A percentile compares a stretch with the other conserved stretches of the same genome.
These are phyloP conservation scores for Ensete ventricosum DNA, from an alignment of 176 grass and related monocot species.

Conservation along the genomic window DNA sequence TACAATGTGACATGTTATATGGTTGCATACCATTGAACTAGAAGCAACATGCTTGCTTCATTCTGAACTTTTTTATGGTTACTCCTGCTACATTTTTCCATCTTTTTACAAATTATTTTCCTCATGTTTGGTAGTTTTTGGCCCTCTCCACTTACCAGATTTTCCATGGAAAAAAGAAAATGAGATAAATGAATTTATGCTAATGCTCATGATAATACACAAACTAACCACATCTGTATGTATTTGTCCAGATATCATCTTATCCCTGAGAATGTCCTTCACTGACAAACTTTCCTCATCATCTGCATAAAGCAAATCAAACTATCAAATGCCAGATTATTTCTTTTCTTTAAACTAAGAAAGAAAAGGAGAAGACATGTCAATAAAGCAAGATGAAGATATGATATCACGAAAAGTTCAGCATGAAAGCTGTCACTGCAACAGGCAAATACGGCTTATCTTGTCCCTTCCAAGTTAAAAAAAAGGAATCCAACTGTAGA, in stretches of 20 bases:
- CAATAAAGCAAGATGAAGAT: not conserved
- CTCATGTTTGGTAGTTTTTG: not conserved
- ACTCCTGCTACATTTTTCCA: not conserved
- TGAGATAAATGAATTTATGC: not conserved
- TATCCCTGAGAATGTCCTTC: constrained; percentile 13
- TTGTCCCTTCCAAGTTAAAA: not conserved
- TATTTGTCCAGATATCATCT: constrained; percentile 11
- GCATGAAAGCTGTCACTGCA: not conserved
- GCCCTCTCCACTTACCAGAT: not conserved
- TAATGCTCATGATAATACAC: not conserved
- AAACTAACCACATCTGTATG: constrained; percentile 24
- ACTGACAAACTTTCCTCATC: constrained; percentile 31
- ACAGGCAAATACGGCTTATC: not conserved
- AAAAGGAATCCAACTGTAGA: not conserved
- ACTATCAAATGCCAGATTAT: not conserved
- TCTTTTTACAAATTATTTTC: not conserved
- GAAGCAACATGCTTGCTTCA: too few species aligned
- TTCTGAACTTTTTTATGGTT: not conserved
- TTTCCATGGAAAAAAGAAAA: not conserved
- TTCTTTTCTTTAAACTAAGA: not conserved
- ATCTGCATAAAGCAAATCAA: constrained; percentile 23
- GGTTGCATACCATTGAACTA: too few species aligned
- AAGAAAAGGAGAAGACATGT: not conserved
- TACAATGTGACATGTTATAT: too few species aligned
- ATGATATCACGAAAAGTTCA: not conserved